Evolutionary conservation across 1,284 basidiomycete species (phyloP).

Genomic region (Ustilago tritici): DNA sequence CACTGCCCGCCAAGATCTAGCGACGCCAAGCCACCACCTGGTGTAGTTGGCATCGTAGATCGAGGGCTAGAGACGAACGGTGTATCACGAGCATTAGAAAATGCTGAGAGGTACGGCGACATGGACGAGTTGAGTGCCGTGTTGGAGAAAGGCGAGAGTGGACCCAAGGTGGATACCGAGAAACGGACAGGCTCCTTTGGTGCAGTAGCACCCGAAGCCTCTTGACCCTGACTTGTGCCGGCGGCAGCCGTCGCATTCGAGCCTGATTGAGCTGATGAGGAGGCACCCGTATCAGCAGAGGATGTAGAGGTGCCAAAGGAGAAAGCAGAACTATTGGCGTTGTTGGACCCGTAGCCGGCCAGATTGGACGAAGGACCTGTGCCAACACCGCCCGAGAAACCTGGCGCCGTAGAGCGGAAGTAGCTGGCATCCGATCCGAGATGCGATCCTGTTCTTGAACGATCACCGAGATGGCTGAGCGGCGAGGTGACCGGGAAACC

Average conservation of each 20-base stretch:
- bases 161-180: constrained; percentile 55
- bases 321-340: constrained; percentile 42
- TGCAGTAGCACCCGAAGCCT: constrained; percentile 34
- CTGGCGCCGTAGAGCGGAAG: constrained; percentile 47
- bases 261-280: constrained; percentile 27
- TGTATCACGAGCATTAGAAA: constrained; percentile 67
- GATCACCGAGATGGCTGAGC: constrained; percentile 46
- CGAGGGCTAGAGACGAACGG: constrained; percentile 64
- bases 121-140: constrained; percentile 65
- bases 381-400: constrained; percentile 33
- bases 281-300: constrained; percentile 25
- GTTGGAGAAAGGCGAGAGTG: constrained; percentile 66
- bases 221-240: constrained; percentile 30
- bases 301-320: constrained; percentile 41
- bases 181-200: constrained; percentile 64
- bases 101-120: constrained; percentile 67
- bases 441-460: constrained; percentile 32
- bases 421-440: constrained; percentile 47
- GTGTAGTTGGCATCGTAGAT: constrained; percentile 29
- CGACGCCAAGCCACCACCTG: constrained; percentile 37
- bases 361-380: constrained; percentile 19
- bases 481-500: constrained; percentile 52
- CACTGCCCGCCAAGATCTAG: constrained; percentile 51
- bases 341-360: constrained; percentile 28
- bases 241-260: constrained; percentile 29